Percentiles rank a stretch among this genome's conserved stretches.
Evolutionary conservation across 768 basidiomycete species (phyloP).

Genomic region (Russula foetens): DNA sequence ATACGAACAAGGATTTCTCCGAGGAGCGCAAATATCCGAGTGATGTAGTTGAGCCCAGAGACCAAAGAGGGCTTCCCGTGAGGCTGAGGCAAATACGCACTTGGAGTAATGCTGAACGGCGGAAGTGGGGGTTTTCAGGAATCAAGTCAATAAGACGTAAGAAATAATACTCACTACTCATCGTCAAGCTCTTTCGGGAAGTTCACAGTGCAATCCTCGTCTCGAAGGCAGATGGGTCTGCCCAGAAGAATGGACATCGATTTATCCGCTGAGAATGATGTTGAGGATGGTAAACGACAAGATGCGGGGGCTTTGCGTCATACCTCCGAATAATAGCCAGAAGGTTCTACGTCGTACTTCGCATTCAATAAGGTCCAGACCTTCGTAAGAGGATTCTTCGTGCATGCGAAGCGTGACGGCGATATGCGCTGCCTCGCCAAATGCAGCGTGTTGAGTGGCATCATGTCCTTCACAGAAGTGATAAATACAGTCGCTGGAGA

Average conservation of each 20-base stretch:
- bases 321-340: constrained; percentile 86
- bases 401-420: constrained; percentile 79
- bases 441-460: constrained; percentile 80
- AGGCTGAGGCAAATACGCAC: constrained; percentile 80
- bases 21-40: constrained; percentile 76
- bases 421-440: constrained; percentile 81
- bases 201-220: constrained; percentile 86
- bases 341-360: constrained; percentile 82
- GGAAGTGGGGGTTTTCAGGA: constrained; percentile 3
- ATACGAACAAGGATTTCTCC: constrained; percentile 85
- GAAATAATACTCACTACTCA: constrained; percentile 61
- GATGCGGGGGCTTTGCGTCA: constrained; percentile 21
- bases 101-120: constrained; percentile 62
- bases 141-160: constrained; percentile 17
- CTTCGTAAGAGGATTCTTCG: constrained; percentile 77
- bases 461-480: constrained; percentile 87
- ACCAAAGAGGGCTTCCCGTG: constrained; percentile 78
- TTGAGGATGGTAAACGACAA: constrained; percentile 2
- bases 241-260: constrained; percentile 82
- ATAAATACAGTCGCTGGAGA: constrained; percentile 65
- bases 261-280: constrained; percentile 58
- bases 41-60: constrained; percentile 81
- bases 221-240: constrained; percentile 76
- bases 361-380: constrained; percentile 78
- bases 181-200: constrained; percentile 86